Base-by-base conservation (phyloP, 768 basidiomycete species). In the Pleurotus ostreatus region DNA sequence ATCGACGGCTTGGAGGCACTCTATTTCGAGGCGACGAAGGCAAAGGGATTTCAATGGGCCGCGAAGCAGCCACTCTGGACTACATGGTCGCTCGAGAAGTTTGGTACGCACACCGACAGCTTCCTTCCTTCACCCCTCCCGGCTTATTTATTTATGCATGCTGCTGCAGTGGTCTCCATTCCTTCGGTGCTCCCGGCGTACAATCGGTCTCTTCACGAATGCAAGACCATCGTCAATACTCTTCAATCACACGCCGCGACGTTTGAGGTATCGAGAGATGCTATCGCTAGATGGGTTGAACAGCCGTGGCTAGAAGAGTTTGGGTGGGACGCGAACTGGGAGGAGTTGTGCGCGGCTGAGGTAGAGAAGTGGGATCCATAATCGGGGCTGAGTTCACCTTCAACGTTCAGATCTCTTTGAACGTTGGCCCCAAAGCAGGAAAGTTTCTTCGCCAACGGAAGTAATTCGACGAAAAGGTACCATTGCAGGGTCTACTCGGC, bases 81-180 rank as follows among this genome's bases (percentile, higher is more conserved):
- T 22, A 91, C 90, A 9, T 93, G 91, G 91, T 75, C 91, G 0
- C 70, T 92, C 22, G 86, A 88, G 61, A 87, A 81, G 68, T 91
- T 93, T 56, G 88, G 91, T 88, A 57, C 41, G 41, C 23, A 11
- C 30, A 20, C 15, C 53, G 43, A 5, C n/a, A n/a, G 41, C 5
- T 44, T 18, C n/a, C 26, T 13, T 55, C 18, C 45, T 41, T 56
- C n/a, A 44, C 39, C 41, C 20, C 53, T 60, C 7, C 18, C 34
- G 30, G 38, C 16, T 53, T 39, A 22, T 46, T 44, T 41, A 34
- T 16, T 26, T 4, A 20, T 26, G 26, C 30, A 40, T 18, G 37
- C 15, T 58, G 9, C 30, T 34, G 30, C 30, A 90, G 89, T 83
- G 11, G 77, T 75, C 15, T 78, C 77, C 7, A 66, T 87, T 18